A percentile compares a stretch with the other conserved stretches of the same genome.
Evolutionary conservation across 371 early-diverging fungal genomes (phyloP).

Genomic region (Mortierella sp.): DNA sequence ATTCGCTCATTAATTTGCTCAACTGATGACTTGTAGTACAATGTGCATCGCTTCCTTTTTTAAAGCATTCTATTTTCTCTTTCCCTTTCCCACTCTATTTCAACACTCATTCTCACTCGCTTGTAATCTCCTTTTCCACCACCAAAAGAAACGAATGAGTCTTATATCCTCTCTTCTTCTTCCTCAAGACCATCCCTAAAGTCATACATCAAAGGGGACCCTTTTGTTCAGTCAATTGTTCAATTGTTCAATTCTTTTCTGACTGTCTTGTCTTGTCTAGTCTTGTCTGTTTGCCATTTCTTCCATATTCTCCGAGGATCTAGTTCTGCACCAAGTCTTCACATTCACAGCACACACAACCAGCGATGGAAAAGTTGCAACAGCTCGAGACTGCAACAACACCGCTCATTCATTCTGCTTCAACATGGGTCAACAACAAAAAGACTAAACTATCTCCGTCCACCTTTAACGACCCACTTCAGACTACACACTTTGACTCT

Average conservation of each 20-base stretch:
- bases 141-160: slow-evolving; percentile 8
- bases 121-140: background rate
- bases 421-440: slow-evolving; percentile 8
- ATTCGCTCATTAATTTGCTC: background rate
- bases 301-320: slow-evolving; percentile 15
- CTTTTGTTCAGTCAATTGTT: background rate
- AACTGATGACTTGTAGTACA: background rate
- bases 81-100: background rate
- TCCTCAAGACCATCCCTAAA: background rate
- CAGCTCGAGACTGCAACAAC: slow-evolving; percentile 3
- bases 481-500: background rate
- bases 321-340: slow-evolving; percentile 23
- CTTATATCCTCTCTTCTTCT: slow-evolving; percentile 1
- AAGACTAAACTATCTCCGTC: background rate
- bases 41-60: background rate
- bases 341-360: background rate
- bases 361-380: slow-evolving; percentile 6
- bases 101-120: background rate
- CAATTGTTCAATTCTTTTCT: too few relatives aligned
- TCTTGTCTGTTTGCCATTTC: background rate
- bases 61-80: background rate
- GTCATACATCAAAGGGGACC: background rate
- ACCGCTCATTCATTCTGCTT: background rate
- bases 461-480: background rate
- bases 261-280: background rate